Conservation (phyloP, 805 yeast species). For the Priceomyces castillae region DNA sequence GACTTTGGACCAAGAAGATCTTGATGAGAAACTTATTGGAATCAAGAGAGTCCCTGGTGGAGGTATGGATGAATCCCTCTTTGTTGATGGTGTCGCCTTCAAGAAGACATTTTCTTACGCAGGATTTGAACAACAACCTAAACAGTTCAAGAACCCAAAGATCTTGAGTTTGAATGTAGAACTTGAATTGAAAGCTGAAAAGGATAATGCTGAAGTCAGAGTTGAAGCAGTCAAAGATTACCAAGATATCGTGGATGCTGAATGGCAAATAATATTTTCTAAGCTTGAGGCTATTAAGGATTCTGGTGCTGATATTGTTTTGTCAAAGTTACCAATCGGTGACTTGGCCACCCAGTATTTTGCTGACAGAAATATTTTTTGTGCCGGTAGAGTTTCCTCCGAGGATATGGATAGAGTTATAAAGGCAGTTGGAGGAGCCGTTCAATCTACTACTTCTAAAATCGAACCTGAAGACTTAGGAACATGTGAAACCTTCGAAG, state of each 20-base stretch:
- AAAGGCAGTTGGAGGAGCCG: slow-evolving; percentile 88
- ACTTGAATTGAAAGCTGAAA: slow-evolving; percentile 94
- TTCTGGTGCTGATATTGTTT: slow-evolving; percentile 88
- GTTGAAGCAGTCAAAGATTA: slow-evolving; percentile 91
- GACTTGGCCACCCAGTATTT: slow-evolving; percentile 98
- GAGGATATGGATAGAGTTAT: slow-evolving; percentile 93
- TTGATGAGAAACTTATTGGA: slow-evolving; percentile 89
- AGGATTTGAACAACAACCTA: slow-evolving; percentile 98
- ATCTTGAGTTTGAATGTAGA: slow-evolving; percentile 86
- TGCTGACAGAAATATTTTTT: slow-evolving; percentile 93
- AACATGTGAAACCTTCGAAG: slow-evolving; percentile 82
- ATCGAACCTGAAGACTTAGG: slow-evolving; percentile 73
- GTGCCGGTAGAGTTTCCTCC: slow-evolving; percentile 90
- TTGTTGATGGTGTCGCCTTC: slow-evolving; percentile 93
- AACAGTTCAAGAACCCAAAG: slow-evolving; percentile 73
- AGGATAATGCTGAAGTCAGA: slow-evolving; percentile 97
- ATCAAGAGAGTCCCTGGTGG: slow-evolving; percentile 96
- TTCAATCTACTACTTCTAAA: slow-evolving; percentile 74
- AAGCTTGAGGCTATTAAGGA: slow-evolving; percentile 79
- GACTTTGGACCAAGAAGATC: slow-evolving; percentile 76
- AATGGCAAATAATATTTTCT: slow-evolving; percentile 89
- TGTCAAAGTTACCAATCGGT: slow-evolving; percentile 94
- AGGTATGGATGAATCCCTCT: slow-evolving; percentile 87
- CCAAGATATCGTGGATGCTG: slow-evolving; percentile 98
- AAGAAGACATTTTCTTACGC: slow-evolving; percentile 97